Percentiles rank a stretch among this genome's conserved stretches.
Conservation (phyloP, 495 filamentous ascomycete genomes). For the Bathelium albidoporum region DNA sequence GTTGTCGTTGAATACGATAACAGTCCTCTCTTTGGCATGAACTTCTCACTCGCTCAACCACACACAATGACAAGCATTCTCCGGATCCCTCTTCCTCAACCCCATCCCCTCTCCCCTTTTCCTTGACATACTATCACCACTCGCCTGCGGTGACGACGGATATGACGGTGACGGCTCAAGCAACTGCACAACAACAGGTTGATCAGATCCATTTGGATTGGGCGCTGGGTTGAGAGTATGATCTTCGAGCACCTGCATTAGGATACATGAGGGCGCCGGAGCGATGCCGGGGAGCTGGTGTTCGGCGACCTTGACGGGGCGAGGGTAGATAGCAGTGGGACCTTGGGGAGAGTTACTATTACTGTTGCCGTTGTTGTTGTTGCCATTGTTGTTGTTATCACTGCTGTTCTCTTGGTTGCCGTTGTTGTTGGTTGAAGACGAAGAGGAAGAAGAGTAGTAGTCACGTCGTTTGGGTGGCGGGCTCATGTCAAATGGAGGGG, state of each 20-base stretch:
- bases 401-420: neutral
- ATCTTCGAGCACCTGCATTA: constrained; percentile 53
- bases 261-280: constrained; percentile 53
- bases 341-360: neutral
- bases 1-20: neutral
- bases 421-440: neutral
- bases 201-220: constrained; percentile 25
- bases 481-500: neutral
- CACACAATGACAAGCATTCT: constrained; percentile 27
- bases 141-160: constrained; percentile 8
- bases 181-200: constrained; percentile 45
- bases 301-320: constrained; percentile 71
- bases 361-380: constrained; percentile 6
- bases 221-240: constrained; percentile 14
- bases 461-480: neutral
- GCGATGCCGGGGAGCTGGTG: constrained; percentile 42
- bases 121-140: too few species aligned
- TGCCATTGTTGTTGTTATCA: constrained; percentile 1
- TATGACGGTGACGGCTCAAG: constrained; percentile 43
- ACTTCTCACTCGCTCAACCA: constrained; percentile 21
- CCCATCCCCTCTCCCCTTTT: neutral
- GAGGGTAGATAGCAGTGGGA: constrained; percentile 45
- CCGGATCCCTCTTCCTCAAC: constrained; percentile 15
- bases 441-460: neutral
- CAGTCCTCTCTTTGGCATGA: neutral